These are phyloP conservation scores for Suhomyces taliae DNA, from an alignment of 1,139 yeast genomes.

Conservation along the genomic window DNA sequence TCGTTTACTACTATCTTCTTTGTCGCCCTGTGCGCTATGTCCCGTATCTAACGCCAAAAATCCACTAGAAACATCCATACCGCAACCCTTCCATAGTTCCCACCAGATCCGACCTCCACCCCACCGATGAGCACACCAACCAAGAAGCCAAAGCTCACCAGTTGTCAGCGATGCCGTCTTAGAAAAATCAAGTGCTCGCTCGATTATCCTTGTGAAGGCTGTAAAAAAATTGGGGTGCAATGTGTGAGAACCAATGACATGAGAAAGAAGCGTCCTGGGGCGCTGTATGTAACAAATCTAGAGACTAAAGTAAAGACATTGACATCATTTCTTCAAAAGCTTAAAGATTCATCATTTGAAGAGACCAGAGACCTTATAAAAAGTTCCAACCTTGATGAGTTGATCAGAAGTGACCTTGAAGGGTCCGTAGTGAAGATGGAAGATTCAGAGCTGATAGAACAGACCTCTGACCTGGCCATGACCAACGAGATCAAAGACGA, in stretches of 20 bases:
- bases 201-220: conserved; percentile 51
- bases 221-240: conserved; percentile 43
- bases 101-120: neutral
- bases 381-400: conserved; percentile 3
- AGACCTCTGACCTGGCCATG: neutral
- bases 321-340: conserved; percentile 24
- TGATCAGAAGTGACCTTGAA: conserved; percentile 3
- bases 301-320: conserved; percentile 31
- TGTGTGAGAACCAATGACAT: conserved; percentile 55
- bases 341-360: conserved; percentile 23
- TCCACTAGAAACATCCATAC: neutral
- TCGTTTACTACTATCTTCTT: neutral
- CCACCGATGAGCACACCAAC: neutral
- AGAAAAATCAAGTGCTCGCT: conserved; percentile 56
- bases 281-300: conserved; percentile 45
- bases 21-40: neutral
- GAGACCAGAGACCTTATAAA: conserved; percentile 18
- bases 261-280: conserved; percentile 54
- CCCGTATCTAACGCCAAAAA: neutral
- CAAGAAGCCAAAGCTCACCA: conserved; percentile 16
- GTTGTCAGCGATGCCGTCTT: conserved; percentile 52
- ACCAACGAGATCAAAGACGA: neutral
- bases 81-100: neutral
- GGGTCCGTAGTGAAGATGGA: neutral
- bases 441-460: conserved; percentile 4